Percentiles rank a stretch among this genome's conserved stretches.
Conservation (phyloP, 129 eudicot genomes). For the Tanacetum coccineum region DNA sequence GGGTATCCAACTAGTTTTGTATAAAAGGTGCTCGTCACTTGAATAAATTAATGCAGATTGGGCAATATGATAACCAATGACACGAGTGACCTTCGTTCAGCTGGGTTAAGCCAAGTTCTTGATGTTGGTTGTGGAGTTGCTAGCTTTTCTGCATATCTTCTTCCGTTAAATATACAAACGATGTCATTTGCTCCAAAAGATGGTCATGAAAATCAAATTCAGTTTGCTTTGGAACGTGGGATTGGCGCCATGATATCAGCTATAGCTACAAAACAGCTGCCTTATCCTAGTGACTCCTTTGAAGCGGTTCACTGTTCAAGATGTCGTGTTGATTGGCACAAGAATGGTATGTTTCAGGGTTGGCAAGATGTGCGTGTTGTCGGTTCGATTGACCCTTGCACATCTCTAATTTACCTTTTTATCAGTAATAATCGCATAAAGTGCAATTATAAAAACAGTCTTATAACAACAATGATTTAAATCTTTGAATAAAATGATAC, state of each 20-base stretch:
- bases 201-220: conserved; percentile 97
- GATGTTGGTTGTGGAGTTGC: conserved; percentile 99
- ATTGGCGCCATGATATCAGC: conserved; percentile 90
- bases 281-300: conserved; percentile 78
- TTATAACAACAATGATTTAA: not conserved
- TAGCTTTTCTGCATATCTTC: conserved; percentile 92
- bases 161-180: conserved; percentile 64
- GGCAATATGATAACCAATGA: conserved; percentile 88
- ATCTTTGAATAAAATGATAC: not conserved
- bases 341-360: conserved; percentile 52
- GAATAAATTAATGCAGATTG: conserved; percentile 51
- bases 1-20: too few relatives aligned
- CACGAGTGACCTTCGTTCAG: conserved; percentile 64
- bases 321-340: conserved; percentile 97
- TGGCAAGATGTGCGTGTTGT: not conserved
- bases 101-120: conserved; percentile 83
- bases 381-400: too few relatives aligned
- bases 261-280: conserved; percentile 85
- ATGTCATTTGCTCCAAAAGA: conserved; percentile 98
- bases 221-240: conserved; percentile 94
- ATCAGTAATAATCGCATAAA: too few relatives aligned
- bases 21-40: not conserved
- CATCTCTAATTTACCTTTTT: too few relatives aligned
- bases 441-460: too few relatives aligned
- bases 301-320: conserved; percentile 98